A percentile compares a stretch with the other conserved stretches of the same genome.
These are phyloP conservation scores for Hemileia vastatrix DNA, from an alignment of 1,284 basidiomycete species.

Conservation along the genomic window DNA sequence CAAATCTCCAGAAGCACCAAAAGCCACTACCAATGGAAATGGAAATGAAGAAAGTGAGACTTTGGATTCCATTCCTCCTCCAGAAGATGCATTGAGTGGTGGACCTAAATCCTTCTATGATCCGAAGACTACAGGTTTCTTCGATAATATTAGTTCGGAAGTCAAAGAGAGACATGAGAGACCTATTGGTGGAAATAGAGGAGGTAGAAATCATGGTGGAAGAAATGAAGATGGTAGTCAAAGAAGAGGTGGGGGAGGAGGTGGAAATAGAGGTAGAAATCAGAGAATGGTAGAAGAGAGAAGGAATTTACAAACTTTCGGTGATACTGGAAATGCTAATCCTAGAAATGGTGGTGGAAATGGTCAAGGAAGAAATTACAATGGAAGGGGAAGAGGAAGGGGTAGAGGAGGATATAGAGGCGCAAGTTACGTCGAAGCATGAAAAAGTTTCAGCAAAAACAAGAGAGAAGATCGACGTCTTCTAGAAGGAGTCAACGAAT, in stretches of 20 bases:
- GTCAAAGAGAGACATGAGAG: constrained; percentile 38
- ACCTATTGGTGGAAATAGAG: constrained; percentile 2
- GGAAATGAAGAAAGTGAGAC: constrained; percentile 13
- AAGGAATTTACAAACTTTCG: constrained; percentile 41
- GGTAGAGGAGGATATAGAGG: too few relatives aligned
- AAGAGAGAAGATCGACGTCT: too few relatives aligned
- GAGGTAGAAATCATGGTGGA: constrained; percentile 23
- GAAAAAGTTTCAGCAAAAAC: too few relatives aligned
- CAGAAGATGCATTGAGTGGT: constrained; percentile 15
- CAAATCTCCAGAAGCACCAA: not conserved
- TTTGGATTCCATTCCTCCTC: constrained; percentile 37
- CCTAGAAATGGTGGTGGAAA: constrained; percentile 1
- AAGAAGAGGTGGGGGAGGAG: constrained; percentile 15
- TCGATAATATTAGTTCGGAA: constrained; percentile 41
- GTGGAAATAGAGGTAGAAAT: constrained; percentile 29
- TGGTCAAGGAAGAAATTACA: constrained; percentile 6
- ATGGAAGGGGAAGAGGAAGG: constrained; percentile 16
- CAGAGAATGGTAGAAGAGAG: constrained; percentile 36
- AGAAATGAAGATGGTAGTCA: constrained; percentile 11
- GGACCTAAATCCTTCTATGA: constrained; percentile 36
- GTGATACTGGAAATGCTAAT: constrained; percentile 26
- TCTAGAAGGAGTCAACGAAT: too few relatives aligned
- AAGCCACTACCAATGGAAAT: not conserved
- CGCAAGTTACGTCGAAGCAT: too few relatives aligned
- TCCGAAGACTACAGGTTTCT: constrained; percentile 37